Evolutionary conservation across 768 basidiomycete species (phyloP).

Genomic region (Boletus vinaceobasis): DNA sequence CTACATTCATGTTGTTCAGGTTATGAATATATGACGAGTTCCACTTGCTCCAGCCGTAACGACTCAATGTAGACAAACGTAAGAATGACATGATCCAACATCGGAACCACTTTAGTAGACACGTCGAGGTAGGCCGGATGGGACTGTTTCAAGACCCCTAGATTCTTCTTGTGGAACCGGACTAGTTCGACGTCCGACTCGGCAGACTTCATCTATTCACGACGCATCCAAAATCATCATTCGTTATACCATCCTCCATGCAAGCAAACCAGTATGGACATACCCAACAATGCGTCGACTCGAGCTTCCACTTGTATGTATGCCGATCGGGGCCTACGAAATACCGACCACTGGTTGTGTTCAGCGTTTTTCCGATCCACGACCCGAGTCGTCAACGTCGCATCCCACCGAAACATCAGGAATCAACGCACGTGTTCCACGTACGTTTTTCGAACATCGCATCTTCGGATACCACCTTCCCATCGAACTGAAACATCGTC

Average conservation of each 20-base stretch:
- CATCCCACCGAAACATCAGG: too few relatives aligned
- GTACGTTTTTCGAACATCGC: conserved; percentile 11
- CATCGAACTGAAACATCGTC: conserved; percentile 15
- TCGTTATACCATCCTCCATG: background rate
- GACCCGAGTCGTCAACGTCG: background rate
- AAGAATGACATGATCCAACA: conserved; percentile 27
- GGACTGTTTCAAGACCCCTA: conserved; percentile 12
- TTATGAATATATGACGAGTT: too few relatives aligned
- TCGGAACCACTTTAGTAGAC: conserved; percentile 9
- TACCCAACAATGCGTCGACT: conserved; percentile 25
- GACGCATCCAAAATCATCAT: background rate
- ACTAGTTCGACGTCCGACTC: conserved; percentile 16
- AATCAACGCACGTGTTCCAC: conserved; percentile 18
- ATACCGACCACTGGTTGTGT: conserved; percentile 25
- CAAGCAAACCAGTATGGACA: background rate
- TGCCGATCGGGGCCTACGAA: conserved; percentile 31
- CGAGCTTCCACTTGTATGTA: conserved; percentile 33
- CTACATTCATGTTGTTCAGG: background rate
- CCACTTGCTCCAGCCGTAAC: conserved; percentile 11
- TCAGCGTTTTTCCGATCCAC: background rate
- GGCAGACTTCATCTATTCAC: conserved; percentile 16
- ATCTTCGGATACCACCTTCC: conserved; percentile 3
- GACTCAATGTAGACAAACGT: conserved; percentile 24
- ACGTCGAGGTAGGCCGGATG: conserved; percentile 26
- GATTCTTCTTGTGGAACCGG: conserved; percentile 25